Percentiles rank a stretch among this genome's conserved stretches.
These are phyloP conservation scores for Coemansia sp. DNA, from an alignment of 192 early-diverging fungal species.

Conservation along the genomic window DNA sequence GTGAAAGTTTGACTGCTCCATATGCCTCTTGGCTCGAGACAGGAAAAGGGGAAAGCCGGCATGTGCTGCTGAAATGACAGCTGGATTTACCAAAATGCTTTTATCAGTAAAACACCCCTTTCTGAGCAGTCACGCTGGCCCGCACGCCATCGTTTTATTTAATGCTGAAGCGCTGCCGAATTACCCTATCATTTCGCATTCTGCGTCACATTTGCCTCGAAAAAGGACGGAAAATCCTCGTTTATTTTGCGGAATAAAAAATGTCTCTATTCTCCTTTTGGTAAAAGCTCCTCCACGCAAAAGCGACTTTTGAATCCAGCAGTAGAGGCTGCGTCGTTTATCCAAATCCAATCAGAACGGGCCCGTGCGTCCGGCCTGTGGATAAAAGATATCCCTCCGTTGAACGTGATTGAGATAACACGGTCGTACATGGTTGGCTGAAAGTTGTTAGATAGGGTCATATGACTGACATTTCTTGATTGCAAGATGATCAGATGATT, in stretches of 20 bases:
- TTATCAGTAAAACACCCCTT: neutral
- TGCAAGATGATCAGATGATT: neutral
- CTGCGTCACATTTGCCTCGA: neutral
- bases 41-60: neutral
- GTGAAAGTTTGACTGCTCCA: neutral
- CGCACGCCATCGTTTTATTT: neutral
- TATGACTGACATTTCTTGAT: neutral
- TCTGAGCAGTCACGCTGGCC: neutral
- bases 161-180: neutral
- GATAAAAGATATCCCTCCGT: neutral
- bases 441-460: neutral
- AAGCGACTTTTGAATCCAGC: neutral
- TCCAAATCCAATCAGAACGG: neutral
- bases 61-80: neutral
- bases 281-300: neutral
- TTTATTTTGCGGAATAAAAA: no score
- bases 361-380: neutral
- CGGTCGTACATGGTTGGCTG: neutral
- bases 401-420: neutral
- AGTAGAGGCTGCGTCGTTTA: neutral
- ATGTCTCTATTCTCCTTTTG: constrained; percentile 4
- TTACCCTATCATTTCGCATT: neutral
- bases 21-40: neutral
- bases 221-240: no score
- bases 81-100: neutral